A percentile compares a stretch with the other conserved stretches of the same genome.
These are phyloP conservation scores for Dothidotthia symphoricarpi DNA, from an alignment of 2,329 filamentous ascomycete species.

Conservation along the genomic window DNA sequence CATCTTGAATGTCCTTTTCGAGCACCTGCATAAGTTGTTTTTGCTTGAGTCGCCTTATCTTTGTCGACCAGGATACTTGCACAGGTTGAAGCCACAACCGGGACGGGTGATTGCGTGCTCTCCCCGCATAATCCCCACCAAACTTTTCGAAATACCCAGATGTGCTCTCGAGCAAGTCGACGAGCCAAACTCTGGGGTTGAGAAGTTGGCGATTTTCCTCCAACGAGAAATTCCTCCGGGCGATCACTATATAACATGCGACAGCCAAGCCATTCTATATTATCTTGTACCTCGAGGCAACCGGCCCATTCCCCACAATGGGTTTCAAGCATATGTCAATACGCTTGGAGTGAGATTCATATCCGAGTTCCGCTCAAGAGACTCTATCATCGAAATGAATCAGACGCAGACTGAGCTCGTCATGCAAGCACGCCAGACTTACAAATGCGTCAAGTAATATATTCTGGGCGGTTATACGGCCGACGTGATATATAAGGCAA, in stretches of 20 bases:
- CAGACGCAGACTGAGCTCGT: neutral
- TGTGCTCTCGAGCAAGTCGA: no score
- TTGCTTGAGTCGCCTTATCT: no score
- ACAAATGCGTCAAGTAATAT: neutral
- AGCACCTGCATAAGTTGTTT: no score
- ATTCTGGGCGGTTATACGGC: conserved; percentile 4
- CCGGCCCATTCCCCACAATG: neutral
- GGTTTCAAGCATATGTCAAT: conserved; percentile 1
- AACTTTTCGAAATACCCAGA: no score
- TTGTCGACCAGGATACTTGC: no score
- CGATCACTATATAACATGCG: conserved; percentile 1
- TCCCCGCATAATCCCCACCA: no score
- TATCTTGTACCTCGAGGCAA: conserved; percentile 6
- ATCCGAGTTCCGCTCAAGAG: conserved; percentile 15
- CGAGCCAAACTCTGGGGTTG: conserved; percentile 1
- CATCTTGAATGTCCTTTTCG: no score
- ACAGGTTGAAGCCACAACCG: no score
- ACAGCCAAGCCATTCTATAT: conserved; percentile 7
- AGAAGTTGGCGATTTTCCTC: conserved; percentile 10
- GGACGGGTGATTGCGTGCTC: no score
- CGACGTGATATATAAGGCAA: conserved; percentile 8
- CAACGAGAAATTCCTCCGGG: conserved; percentile 18
- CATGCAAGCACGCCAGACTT: neutral
- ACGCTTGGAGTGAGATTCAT: neutral
- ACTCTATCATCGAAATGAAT: conserved; percentile 6